These are phyloP conservation scores for Talaromyces sp. DNA, from an alignment of 2,329 filamentous ascomycete genomes.

Conservation along the genomic window DNA sequence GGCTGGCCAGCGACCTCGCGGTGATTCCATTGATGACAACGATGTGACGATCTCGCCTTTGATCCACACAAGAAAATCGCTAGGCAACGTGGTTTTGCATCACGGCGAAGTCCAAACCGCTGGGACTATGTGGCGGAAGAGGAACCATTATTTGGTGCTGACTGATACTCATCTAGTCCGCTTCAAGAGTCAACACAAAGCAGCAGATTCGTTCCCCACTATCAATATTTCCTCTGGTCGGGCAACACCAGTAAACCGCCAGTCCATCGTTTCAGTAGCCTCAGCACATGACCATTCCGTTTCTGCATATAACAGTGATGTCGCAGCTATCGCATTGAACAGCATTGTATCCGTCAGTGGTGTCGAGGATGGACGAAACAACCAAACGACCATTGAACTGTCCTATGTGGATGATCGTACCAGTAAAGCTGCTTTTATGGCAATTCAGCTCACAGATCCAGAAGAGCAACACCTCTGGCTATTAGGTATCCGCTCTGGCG, in stretches of 20 bases:
- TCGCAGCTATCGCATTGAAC: slow-evolving; percentile 54
- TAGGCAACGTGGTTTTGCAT: slow-evolving; percentile 51
- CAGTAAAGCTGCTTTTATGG: slow-evolving; percentile 56
- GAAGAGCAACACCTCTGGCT: slow-evolving; percentile 64
- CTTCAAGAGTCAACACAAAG: slow-evolving; percentile 63
- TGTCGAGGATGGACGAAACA: slow-evolving; percentile 58
- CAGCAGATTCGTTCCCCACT: slow-evolving; percentile 57
- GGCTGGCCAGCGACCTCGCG: slow-evolving; percentile 45
- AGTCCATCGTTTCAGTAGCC: slow-evolving; percentile 55
- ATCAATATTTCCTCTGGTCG: slow-evolving; percentile 41
- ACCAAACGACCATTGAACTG: slow-evolving; percentile 62
- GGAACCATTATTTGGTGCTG: slow-evolving; percentile 66
- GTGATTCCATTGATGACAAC: slow-evolving; percentile 46
- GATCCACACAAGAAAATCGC: slow-evolving; percentile 27
- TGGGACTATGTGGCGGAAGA: slow-evolving; percentile 65
- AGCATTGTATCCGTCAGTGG: slow-evolving; percentile 64
- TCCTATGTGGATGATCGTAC: slow-evolving; percentile 63
- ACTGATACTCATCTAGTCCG: slow-evolving; percentile 64
- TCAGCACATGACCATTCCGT: slow-evolving; percentile 60
- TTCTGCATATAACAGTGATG: slow-evolving; percentile 51
- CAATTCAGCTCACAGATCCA: slow-evolving; percentile 59
- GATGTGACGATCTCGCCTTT: slow-evolving; percentile 25
- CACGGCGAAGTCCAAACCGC: slow-evolving; percentile 67
- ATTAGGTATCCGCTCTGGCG: slow-evolving; percentile 55
- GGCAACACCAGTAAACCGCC: slow-evolving; percentile 46